Evolutionary conservation across 2,329 filamentous ascomycete genomes (phyloP).

Genomic region (Paraphaeosphaeria sporulosa): DNA sequence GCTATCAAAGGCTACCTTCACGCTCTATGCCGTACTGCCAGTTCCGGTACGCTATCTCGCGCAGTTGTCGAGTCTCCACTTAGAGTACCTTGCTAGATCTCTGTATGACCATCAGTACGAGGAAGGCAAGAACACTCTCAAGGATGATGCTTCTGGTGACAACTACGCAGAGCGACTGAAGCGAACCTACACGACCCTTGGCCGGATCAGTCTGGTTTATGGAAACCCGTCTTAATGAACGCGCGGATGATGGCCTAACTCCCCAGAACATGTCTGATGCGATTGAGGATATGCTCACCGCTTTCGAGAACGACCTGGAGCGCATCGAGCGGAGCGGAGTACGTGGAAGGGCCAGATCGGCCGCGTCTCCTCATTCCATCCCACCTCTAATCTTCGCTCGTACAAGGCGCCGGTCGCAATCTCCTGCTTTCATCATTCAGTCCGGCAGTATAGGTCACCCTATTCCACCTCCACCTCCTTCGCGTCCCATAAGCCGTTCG

Average conservation of each 20-base stretch:
- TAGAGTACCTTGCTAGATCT: not conserved
- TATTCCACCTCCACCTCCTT: too few species aligned
- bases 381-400: too few species aligned
- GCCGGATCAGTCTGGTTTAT: not conserved
- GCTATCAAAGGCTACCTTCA: not conserved
- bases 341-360: too few species aligned
- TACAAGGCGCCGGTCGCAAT: too few species aligned
- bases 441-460: too few species aligned
- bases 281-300: not conserved
- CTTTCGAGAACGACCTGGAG: not conserved
- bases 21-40: slow-evolving; percentile 2
- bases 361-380: too few species aligned
- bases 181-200: not conserved
- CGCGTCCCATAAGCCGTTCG: too few species aligned
- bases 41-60: slow-evolving; percentile 3
- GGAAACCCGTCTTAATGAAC: not conserved
- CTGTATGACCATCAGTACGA: not conserved
- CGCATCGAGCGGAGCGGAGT: too few species aligned
- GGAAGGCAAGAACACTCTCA: not conserved
- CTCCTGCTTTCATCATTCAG: too few species aligned
- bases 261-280: not conserved
- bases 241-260: not conserved
- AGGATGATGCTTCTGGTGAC: not conserved
- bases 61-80: not conserved
- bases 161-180: not conserved